These are phyloP conservation scores for Penicillium sp. DNA, from an alignment of 2,329 filamentous ascomycete genomes.

Conservation along the genomic window DNA sequence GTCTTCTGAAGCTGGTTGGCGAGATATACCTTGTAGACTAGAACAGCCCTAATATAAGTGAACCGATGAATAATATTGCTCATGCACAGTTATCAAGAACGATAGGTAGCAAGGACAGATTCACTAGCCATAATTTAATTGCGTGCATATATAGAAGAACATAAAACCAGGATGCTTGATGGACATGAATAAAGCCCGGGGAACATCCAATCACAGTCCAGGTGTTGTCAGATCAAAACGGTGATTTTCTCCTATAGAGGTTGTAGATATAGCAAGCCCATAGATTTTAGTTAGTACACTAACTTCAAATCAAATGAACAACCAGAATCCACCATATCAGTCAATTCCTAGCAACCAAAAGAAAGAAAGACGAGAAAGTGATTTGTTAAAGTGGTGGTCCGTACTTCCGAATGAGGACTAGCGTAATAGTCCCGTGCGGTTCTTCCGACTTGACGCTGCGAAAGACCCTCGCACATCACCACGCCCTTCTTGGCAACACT, in stretches of 20 bases:
- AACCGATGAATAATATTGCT: too few relatives aligned
- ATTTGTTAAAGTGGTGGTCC: slow-evolving; percentile 4
- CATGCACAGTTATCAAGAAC: too few relatives aligned
- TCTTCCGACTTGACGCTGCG: slow-evolving; percentile 26
- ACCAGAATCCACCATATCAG: not conserved
- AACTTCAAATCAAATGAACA: not conserved
- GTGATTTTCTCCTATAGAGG: not conserved
- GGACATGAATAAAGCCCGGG: not conserved
- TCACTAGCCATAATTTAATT: not conserved
- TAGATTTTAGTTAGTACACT: not conserved
- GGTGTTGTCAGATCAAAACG: slow-evolving; percentile 22
- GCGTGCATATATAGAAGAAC: not conserved
- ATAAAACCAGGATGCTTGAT: not conserved
- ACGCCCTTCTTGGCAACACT: slow-evolving; percentile 24
- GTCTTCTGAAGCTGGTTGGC: too few relatives aligned
- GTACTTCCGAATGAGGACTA: slow-evolving; percentile 33
- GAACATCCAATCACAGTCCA: slow-evolving; percentile 19
- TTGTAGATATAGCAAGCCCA: not conserved
- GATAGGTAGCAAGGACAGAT: not conserved
- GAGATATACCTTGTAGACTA: too few relatives aligned
- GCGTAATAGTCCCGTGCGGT: slow-evolving; percentile 33
- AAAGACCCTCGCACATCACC: slow-evolving; percentile 30
- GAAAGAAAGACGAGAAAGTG: not conserved
- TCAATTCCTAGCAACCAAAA: not conserved
- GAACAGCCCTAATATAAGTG: too few relatives aligned